Conservation (phyloP, 1,284 basidiomycete species). For the Singerocomus rubriflavus region DNA sequence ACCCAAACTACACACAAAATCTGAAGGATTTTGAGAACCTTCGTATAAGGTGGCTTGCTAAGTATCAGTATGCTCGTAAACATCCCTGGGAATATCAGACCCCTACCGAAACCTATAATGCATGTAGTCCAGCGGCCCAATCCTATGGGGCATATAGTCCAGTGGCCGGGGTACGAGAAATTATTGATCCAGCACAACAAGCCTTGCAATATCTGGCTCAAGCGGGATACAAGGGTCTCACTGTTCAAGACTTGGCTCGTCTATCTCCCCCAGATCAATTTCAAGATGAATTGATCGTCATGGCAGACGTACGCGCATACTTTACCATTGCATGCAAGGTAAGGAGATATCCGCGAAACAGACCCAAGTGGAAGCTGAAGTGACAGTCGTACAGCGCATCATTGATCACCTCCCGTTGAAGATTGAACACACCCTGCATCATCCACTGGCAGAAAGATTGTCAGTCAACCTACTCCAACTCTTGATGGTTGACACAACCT, state of each 20-base stretch:
- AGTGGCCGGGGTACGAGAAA: too few species aligned
- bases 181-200: conserved; percentile 3
- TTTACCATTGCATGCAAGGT: conserved; percentile 50
- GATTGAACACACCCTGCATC: conserved; percentile 50
- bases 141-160: too few species aligned
- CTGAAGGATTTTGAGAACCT: conserved; percentile 25
- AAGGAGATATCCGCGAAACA: background rate
- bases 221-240: conserved; percentile 23
- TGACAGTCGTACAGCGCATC: conserved; percentile 40
- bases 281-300: conserved; percentile 43
- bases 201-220: conserved; percentile 20
- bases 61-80: conserved; percentile 19
- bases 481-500: conserved; percentile 27
- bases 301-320: conserved; percentile 52
- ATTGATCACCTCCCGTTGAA: conserved; percentile 50
- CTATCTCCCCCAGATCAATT: conserved; percentile 23
- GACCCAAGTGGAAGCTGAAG: background rate
- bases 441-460: conserved; percentile 38
- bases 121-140: too few species aligned
- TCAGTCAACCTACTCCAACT: conserved; percentile 39
- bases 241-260: conserved; percentile 18
- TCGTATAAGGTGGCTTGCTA: conserved; percentile 19
- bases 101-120: too few species aligned
- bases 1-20: conserved; percentile 35
- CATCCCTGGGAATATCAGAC: background rate